phyloP scores from a whole-genome alignment of 345 rosid species.

The Passiflora organensis region DNA sequence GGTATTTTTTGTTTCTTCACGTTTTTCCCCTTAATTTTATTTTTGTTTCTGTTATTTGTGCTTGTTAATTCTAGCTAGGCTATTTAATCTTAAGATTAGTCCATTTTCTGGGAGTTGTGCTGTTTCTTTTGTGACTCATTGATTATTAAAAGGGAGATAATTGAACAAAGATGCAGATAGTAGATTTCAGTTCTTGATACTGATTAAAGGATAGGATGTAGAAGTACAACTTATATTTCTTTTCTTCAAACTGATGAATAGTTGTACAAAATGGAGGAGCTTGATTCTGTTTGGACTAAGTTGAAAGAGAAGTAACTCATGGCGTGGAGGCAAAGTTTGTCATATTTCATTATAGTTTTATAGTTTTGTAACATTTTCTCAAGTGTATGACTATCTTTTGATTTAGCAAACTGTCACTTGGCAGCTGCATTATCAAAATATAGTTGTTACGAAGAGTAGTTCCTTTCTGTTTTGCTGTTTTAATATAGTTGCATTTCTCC shows the following conservation, averaged over 20 bases:
- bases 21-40: conserved; percentile 10
- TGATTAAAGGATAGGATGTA: no score
- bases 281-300: no score
- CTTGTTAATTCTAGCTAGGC: no score
- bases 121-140: no score
- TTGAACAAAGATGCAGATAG: background rate
- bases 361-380: background rate
- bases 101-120: no score
- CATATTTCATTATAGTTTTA: background rate
- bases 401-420: background rate
- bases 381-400: no score
- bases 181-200: background rate
- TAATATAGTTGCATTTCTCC: conserved; percentile 16
- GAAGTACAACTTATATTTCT: no score
- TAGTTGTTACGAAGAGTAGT: background rate
- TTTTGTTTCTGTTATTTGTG: background rate
- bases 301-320: no score
- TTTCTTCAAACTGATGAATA: conserved; percentile 1
- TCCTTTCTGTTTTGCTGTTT: conserved; percentile 17
- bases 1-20: conserved; percentile 50
- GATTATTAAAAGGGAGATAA: no score
- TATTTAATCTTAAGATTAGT: no score
- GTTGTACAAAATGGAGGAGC: no score
- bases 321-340: background rate
- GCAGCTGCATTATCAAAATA: background rate